Base-by-base conservation (phyloP, 2,329 filamentous ascomycete genomes). In the Trichoderma cornu-damae region DNA sequence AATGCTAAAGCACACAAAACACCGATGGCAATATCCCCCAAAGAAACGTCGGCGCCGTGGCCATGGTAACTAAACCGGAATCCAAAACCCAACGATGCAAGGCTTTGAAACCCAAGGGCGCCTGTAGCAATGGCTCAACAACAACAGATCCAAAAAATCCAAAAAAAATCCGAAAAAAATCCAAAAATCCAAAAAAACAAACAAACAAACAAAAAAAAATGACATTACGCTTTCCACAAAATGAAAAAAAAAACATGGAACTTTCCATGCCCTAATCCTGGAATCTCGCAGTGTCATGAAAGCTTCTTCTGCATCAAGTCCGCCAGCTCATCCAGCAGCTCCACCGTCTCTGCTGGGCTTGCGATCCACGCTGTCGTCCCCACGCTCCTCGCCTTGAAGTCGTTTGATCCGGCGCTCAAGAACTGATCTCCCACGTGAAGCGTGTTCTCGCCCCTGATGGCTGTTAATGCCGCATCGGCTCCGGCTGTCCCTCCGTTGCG, bases 291-390 rank as follows among this genome's bases (percentile, higher is more conserved):
- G 28, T 7, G 11, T 53, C 50, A 53, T 28, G 67, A 67, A 11
- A 69, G 30, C 55, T 65, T 69, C 67, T 69, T 69, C 60, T 69
- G 69, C 70, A 73, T 80, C 67, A 89, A 67, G 49, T 77, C 79
- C 0, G 79, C 79, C 68, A 96, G 76, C 76, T 97, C 94, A 67
- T 96, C 91, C 60, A 99, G 74, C 66, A 97, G 73, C 64, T 89
- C 85, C 37, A 96, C 90, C 28, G 94, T 99, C 78, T 99, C 94
- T 0, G 81, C 79, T 0, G 94, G 94, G 68, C 84, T 96, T 1
- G 94, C 93, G 63, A 99, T 96, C 94, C 94, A 99, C 1, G 93
- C 92, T 20, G 94, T 97, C 1, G 93, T 96, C 32, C 90, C 94
- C 18, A 95, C 92, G 65, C 91, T 83, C 28, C 93, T 80, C 6